Conservation (phyloP, 768 basidiomycete species). For the Leccinum imitatum region DNA sequence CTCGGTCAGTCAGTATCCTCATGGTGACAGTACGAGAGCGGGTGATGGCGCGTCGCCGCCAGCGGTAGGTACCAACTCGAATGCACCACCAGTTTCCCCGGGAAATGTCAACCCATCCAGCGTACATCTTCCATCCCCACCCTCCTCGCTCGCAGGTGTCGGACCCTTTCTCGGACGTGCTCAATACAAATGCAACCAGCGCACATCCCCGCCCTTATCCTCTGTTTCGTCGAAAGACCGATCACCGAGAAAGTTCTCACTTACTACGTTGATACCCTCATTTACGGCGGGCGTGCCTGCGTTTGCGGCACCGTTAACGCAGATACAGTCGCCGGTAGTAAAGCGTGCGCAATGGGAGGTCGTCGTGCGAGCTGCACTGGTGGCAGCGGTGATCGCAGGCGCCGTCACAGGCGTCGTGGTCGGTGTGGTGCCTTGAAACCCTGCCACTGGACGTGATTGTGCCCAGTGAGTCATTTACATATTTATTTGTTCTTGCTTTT, state of each 20-base stretch:
- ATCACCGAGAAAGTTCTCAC: background rate
- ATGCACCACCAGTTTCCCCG: background rate
- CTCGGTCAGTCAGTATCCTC: too few relatives aligned
- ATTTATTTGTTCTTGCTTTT: background rate
- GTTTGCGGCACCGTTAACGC: constrained; percentile 68
- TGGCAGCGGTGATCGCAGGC: constrained; percentile 44
- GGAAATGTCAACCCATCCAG: background rate
- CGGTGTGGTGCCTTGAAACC: constrained; percentile 10
- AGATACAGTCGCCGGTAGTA: constrained; percentile 65
- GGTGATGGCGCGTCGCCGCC: too few relatives aligned
- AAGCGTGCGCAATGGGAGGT: constrained; percentile 86
- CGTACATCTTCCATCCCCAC: background rate
- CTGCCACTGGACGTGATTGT: background rate
- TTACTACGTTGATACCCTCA: constrained; percentile 26
- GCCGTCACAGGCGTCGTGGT: constrained; percentile 34
- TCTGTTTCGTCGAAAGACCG: background rate
- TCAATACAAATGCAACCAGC: constrained; percentile 34
- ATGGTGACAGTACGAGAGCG: too few relatives aligned
- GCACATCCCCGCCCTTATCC: background rate
- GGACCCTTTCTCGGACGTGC: constrained; percentile 20
- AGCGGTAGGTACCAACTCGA: too few relatives aligned
- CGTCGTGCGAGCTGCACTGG: constrained; percentile 55
- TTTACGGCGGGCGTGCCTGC: constrained; percentile 55
- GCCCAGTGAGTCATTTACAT: background rate
- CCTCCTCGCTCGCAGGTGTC: constrained; percentile 3